Evolutionary conservation across 805 yeast genomes (phyloP), one percentile per base, ranked within the genome.

Genomic region (Barnettozyma botsteinii): DNA sequence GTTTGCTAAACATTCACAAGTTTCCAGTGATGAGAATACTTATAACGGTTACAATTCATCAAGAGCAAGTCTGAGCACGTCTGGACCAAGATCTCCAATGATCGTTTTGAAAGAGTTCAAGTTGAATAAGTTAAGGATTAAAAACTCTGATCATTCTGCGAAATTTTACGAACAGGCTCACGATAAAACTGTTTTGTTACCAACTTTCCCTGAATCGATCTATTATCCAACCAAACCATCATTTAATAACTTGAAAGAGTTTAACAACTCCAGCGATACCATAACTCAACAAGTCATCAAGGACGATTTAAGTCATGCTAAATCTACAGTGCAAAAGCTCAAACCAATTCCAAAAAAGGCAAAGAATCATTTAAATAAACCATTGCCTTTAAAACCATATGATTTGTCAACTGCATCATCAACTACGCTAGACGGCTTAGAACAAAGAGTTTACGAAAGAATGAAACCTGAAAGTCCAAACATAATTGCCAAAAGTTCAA

Each of bases 41-140:
- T 5, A 5, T 8, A n/a, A 25, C 13, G 28, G 9, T 12, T n/a
- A n/a, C n/a, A 40, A 21, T 7, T 35, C 50, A 3, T 40, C 45
- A 20, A 44, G 41, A 10, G 53, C 49, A n/a, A 49, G 53, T 25
- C 22, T 51, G 22, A 50, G 51, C 20, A 52, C 59, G 6, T 14
- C 20, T 7, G 48, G 48, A 8, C 46, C 45, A 3, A 50, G 51
- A 12, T 51, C 60, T 2, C 59, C 56, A n/a, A 41, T 48, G 8
- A 40, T 51, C 10, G 48, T 52, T 1, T 34, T 55, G 24, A 52
- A 48, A 34, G 57, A 56, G 38, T 48, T 55, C 37, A 53, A 51
- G 29, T 30, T 55, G 19, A 45, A 33, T 24, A 52, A 35, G 20
- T 20, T 24, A 4, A 29, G 34, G 13, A 20, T 34, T 15, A 34